Percentiles rank a stretch among this genome's conserved stretches.
Conservation (phyloP, 208 protist genomes). For the Trypanosoma grayi region DNA sequence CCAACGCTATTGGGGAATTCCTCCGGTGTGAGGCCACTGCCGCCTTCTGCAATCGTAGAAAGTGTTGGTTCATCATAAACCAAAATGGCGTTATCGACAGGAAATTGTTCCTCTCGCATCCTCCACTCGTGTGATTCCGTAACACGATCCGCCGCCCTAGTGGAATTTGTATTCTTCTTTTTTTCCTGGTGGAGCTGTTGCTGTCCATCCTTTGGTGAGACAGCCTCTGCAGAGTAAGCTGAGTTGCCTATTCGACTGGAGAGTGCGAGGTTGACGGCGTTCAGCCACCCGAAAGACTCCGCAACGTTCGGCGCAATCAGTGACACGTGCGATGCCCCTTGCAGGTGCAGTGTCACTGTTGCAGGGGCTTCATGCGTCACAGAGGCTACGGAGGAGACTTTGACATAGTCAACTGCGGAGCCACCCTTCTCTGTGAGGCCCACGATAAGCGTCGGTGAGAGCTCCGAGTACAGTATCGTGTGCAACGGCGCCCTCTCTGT, state of each 20-base stretch:
- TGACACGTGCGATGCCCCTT: background rate
- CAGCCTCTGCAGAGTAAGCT: background rate
- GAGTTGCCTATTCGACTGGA: background rate
- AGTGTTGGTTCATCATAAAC: background rate
- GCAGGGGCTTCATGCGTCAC: background rate
- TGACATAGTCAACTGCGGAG: constrained; percentile 29
- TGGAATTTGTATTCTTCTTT: background rate
- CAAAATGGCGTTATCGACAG: background rate
- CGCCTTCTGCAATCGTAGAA: background rate
- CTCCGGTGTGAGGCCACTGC: too few relatives aligned
- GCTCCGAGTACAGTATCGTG: constrained; percentile 23
- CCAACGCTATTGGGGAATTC: too few relatives aligned
- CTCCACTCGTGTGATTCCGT: background rate
- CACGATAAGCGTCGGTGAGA: constrained; percentile 35
- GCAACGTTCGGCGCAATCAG: constrained; percentile 18
- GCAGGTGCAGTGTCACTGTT: constrained; percentile 7
- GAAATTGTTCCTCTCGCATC: background rate
- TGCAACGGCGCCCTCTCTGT: background rate
- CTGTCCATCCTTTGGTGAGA: too few relatives aligned
- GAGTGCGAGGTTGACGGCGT: constrained; percentile 22
- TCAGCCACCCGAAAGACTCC: constrained; percentile 20
- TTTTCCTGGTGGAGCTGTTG: too few relatives aligned
- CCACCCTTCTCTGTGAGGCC: constrained; percentile 14
- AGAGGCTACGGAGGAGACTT: constrained; percentile 23
- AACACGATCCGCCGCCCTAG: background rate